Conservation (phyloP, 1,284 basidiomycete species). For the Anthracocystis panici-leucophaei region DNA sequence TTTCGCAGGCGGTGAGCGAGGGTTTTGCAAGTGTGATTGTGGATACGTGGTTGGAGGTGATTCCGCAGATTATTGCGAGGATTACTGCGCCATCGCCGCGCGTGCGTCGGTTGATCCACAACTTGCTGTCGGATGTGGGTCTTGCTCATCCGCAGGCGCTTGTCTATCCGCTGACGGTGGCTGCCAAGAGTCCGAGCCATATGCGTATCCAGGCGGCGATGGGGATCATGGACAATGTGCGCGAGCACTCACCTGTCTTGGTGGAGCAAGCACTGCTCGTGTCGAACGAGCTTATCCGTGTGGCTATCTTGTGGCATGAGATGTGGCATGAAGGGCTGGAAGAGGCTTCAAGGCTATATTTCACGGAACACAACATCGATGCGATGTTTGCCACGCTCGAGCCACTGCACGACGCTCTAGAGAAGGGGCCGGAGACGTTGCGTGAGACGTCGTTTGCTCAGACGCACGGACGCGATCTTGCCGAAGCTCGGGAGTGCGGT, state of each 20-base stretch:
- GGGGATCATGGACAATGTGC: slow-evolving; percentile 92
- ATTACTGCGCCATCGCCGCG: slow-evolving; percentile 93
- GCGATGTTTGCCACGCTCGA: slow-evolving; percentile 96
- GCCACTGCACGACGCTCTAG: slow-evolving; percentile 92
- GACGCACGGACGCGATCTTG: slow-evolving; percentile 91
- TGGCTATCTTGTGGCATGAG: slow-evolving; percentile 99
- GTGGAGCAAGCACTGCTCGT: slow-evolving; percentile 94
- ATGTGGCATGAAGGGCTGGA: slow-evolving; percentile 99
- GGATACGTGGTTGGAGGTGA: slow-evolving; percentile 98
- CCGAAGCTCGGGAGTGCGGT: slow-evolving; percentile 93
- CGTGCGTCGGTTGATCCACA: slow-evolving; percentile 90
- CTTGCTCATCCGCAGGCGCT: slow-evolving; percentile 97
- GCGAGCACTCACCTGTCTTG: slow-evolving; percentile 87
- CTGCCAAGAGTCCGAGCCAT: slow-evolving; percentile 91
- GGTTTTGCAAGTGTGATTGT: slow-evolving; percentile 92
- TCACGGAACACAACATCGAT: slow-evolving; percentile 98
- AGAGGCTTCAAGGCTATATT: slow-evolving; percentile 96
- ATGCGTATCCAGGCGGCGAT: slow-evolving; percentile 86
- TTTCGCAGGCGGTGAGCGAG: slow-evolving; percentile 87
- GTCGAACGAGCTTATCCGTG: slow-evolving; percentile 93
- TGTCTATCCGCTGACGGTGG: slow-evolving; percentile 97
- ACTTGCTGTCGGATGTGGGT: slow-evolving; percentile 90
- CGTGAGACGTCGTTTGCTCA: slow-evolving; percentile 96
- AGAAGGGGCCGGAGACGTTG: slow-evolving; percentile 94
- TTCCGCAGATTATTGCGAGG: slow-evolving; percentile 98